Conservation (phyloP, 257 asterid species). For the Solanum pinnatisectum region DNA sequence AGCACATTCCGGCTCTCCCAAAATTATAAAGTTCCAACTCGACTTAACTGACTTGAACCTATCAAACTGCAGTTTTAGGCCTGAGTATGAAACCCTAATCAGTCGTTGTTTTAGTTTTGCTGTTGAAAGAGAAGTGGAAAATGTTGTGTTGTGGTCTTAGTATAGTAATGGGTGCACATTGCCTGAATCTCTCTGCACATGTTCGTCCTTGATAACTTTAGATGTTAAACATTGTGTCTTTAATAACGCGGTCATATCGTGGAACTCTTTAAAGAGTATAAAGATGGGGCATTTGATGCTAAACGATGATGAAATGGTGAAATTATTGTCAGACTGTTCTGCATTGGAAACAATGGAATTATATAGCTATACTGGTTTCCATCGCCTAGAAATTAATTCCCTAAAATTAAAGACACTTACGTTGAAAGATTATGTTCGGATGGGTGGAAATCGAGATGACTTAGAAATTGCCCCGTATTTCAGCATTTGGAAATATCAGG, state of each 20-base stretch:
- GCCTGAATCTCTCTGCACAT: background rate
- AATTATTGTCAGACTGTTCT: background rate
- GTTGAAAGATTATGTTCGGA: background rate
- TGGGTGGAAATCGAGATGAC: background rate
- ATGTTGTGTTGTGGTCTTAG: background rate
- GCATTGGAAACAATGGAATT: background rate
- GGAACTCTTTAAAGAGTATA: background rate
- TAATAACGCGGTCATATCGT: background rate
- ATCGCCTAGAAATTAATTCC: background rate
- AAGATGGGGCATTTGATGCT: background rate
- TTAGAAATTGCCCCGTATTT: background rate
- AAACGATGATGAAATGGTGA: background rate
- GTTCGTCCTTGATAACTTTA: background rate
- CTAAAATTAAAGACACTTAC: background rate
- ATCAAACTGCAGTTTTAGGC: background rate
- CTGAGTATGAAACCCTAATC: background rate
- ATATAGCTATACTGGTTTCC: background rate
- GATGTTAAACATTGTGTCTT: background rate
- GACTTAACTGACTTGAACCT: background rate
- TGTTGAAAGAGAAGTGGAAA: background rate
- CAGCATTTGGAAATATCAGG: background rate
- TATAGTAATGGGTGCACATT: background rate
- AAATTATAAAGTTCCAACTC: background rate
- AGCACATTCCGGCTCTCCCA: background rate
- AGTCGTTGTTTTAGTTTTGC: background rate